Conservation (phyloP, 805 yeast genomes). For the Candida maris region DNA sequence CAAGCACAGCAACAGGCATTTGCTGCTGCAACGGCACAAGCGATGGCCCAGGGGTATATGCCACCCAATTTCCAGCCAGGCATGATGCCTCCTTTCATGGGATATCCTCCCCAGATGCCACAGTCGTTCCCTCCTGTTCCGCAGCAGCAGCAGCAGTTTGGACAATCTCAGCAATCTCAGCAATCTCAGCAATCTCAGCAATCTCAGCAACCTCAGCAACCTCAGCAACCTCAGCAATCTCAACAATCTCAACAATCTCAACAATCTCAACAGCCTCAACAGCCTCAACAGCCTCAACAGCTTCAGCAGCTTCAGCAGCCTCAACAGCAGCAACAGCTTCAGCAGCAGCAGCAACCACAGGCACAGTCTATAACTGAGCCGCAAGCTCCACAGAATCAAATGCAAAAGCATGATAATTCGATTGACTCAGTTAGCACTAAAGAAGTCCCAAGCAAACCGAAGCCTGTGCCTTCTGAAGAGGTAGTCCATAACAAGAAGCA, state of each 20-base stretch:
- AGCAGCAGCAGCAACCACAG: conserved; percentile 7
- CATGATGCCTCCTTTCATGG: conserved; percentile 23
- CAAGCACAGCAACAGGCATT: conserved; percentile 31
- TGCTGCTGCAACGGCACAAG: conserved; percentile 31
- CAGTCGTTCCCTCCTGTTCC: conserved; percentile 21
- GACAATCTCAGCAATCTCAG: conserved; percentile 11
- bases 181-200: conserved; percentile 21
- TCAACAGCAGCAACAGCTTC: conserved; percentile 7
- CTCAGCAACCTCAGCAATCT: conserved; percentile 17
- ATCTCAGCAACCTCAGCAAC: conserved; percentile 15
- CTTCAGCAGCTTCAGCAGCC: conserved; percentile 5
- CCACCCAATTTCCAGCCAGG: conserved; percentile 24
- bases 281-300: conserved; percentile 4
- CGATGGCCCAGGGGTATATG: conserved; percentile 29
- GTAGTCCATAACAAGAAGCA: too few relatives aligned
- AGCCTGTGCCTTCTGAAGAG: too few relatives aligned
- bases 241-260: conserved; percentile 3
- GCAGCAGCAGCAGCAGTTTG: conserved; percentile 22
- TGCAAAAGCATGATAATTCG: too few relatives aligned
- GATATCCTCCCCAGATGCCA: conserved; percentile 16
- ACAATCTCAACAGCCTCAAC: conserved; percentile 6
- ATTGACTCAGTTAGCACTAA: too few relatives aligned
- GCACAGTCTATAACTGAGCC: conserved; percentile 2
- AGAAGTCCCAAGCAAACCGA: too few relatives aligned
- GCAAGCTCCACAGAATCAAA: too few relatives aligned